Conservation (phyloP, 495 filamentous ascomycete species). For the Oleoguttula mirabilis region DNA sequence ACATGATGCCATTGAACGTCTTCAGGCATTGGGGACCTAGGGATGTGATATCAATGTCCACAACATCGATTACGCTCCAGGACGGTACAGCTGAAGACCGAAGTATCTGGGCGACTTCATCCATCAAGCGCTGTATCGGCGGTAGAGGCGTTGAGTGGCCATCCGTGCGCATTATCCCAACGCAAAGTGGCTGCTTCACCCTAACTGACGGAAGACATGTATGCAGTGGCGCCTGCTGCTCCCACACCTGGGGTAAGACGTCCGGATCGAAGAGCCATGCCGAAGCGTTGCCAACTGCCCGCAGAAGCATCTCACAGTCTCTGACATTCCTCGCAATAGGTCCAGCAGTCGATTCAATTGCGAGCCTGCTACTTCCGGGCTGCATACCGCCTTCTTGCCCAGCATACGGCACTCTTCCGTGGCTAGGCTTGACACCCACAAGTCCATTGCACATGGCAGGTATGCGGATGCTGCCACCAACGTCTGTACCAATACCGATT, state of each 20-base stretch:
- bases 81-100: constrained; percentile 19
- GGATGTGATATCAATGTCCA: constrained; percentile 40
- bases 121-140: constrained; percentile 41
- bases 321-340: constrained; percentile 27
- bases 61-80: constrained; percentile 35
- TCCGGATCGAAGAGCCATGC: constrained; percentile 29
- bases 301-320: constrained; percentile 32
- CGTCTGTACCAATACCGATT: constrained; percentile 46
- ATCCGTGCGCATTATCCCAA: constrained; percentile 48
- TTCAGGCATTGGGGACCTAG: constrained; percentile 43
- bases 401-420: constrained; percentile 42
- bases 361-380: constrained; percentile 20
- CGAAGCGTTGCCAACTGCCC: constrained; percentile 19
- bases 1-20: constrained; percentile 41
- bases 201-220: not conserved
- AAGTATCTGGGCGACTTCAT: constrained; percentile 39
- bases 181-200: constrained; percentile 4
- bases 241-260: constrained; percentile 26
- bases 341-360: constrained; percentile 28
- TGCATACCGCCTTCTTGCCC: constrained; percentile 35
- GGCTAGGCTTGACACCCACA: constrained; percentile 46
- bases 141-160: constrained; percentile 48
- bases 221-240: constrained; percentile 11
- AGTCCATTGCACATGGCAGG: constrained; percentile 53
- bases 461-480: constrained; percentile 59